Base-by-base conservation (phyloP, 352 stramenopile genomes). In the Lagenidium giganteum region DNA sequence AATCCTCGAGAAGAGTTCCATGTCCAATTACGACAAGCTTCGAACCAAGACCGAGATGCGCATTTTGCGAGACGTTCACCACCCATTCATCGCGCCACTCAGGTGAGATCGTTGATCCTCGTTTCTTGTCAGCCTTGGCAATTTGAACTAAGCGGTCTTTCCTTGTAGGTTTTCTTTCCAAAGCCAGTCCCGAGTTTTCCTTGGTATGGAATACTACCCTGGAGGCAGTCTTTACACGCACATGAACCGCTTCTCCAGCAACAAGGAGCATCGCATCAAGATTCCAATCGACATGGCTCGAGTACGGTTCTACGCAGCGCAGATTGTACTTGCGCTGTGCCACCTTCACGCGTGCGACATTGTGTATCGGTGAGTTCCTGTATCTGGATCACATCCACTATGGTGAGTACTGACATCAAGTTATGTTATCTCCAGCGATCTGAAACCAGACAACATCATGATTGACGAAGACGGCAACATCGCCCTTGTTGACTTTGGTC, bases 401-500 rank as follows among this genome's bases (percentile, higher is more conserved):
- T 40, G 7, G n/a, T n/a, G n/a, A n/a, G n/a, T n/a, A n/a, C n/a
- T n/a, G n/a, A n/a, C n/a, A n/a, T n/a, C n/a, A n/a, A n/a, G n/a
- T n/a, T n/a, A 37, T 14, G n/a, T 29, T 50, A 5, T 30, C 9
- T 24, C 8, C 16, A 72, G 78, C 40, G 94, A 98, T 47, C 57
- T 98, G 17, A 98, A 98, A 49, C 94, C 94, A 2, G 91, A 98
- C 53, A 98, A 98, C 60, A 87, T 98, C 36, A 94, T 97, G 64
- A 83, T 98, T 35, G 93, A 98, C 57, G 70, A 90, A 8, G 83
- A 94, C 26, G 93, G 90, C 33, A 96, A 98, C 58, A 72, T 98
- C 17, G 84, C 87, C n/a, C 59, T 98, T 8, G 93, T 96, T 2
- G 93, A 98, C 49, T 98, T 98, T 55, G 93, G 93, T 5, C 57